Evolutionary conservation across 169 alveolate genomes (phyloP), one percentile per base, ranked within the genome.

Genomic region (Hammondia hammondi): DNA sequence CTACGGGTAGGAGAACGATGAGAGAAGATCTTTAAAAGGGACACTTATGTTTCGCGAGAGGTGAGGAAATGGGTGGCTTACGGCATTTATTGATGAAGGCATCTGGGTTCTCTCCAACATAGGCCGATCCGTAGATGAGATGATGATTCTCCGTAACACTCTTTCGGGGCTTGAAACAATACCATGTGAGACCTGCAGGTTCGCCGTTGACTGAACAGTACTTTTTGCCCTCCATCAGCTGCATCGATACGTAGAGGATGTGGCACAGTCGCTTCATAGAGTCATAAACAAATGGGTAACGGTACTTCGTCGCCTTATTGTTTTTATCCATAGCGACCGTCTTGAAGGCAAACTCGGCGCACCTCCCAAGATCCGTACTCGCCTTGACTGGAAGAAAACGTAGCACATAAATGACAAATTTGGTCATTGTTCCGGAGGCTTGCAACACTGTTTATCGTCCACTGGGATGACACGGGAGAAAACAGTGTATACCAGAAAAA

Each of bases 271-370:
- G 70, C 27, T 57, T n/a, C 37, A n/a, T 19, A 5, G 71, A 35
- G 43, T 91, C 94, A 45, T 81, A 91, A 19, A 91, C 94, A 24
- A 81, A 91, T 3, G 94, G 94, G 24, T 81, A 91, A 3, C 94
- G 56, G 81, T 91, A 91, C 2, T 29, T 27, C 4, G 85, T n/a
- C 67, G 35, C 81, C 37, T 35, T 10, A 14, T 56, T 56, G n/a
- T 48, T 88, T 14, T 88, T 91, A 32, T 17, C 29, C 48, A 73
- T n/a, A 73, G 85, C 85, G 7, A 12, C 10, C 85, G 94, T 91
- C 85, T 19, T 4, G n/a, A 35, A 91, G n/a, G 91, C 85, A 67
- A 81, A 48, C 72, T 91, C 73, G 56, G 94, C 94, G 61, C 94
- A 91, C 84, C 37, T 77, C n/a, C 94, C 94, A 48, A 91, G 24